These are phyloP conservation scores for Dichomitus squalens DNA, from an alignment of 1,284 basidiomycete species.

Conservation along the genomic window DNA sequence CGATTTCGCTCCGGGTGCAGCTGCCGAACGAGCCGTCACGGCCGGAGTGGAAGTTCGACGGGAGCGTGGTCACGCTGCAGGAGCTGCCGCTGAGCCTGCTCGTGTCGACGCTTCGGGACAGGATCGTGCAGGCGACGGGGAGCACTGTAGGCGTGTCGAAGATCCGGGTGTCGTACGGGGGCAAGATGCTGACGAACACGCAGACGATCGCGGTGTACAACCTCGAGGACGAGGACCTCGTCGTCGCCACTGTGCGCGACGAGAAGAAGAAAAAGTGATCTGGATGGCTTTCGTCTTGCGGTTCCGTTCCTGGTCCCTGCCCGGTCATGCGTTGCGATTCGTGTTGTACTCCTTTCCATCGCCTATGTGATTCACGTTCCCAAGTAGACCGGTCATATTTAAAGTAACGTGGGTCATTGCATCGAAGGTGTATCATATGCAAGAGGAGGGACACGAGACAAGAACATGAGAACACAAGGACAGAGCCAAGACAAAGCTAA, in stretches of 20 bases:
- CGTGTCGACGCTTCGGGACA: conserved; percentile 86
- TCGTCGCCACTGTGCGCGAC: conserved; percentile 78
- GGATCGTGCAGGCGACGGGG: conserved; percentile 77
- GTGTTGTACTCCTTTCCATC: conserved; percentile 20
- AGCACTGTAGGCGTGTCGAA: conserved; percentile 77
- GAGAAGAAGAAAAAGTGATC: conserved; percentile 74
- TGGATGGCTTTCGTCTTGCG: not conserved
- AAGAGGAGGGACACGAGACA: not conserved
- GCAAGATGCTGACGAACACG: conserved; percentile 85
- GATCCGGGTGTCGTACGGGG: conserved; percentile 76
- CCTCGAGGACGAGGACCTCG: conserved; percentile 83
- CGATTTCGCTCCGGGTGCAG: conserved; percentile 83
- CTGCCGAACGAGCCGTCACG: conserved; percentile 80
- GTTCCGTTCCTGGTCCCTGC: not conserved
- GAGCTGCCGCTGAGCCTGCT: conserved; percentile 82
- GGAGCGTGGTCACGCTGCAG: conserved; percentile 71
- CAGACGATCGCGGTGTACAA: conserved; percentile 86
- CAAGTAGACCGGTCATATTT: not conserved
- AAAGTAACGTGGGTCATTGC: not conserved
- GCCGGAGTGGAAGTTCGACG: conserved; percentile 92
- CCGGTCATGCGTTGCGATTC: not conserved
- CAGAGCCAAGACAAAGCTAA: not conserved
- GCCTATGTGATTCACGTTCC: conserved; percentile 11
- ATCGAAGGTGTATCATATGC: not conserved
- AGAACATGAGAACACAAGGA: not conserved